Evolutionary conservation across 371 early-diverging fungal genomes (phyloP).

Genomic region (Saksenaea vasiformis): DNA sequence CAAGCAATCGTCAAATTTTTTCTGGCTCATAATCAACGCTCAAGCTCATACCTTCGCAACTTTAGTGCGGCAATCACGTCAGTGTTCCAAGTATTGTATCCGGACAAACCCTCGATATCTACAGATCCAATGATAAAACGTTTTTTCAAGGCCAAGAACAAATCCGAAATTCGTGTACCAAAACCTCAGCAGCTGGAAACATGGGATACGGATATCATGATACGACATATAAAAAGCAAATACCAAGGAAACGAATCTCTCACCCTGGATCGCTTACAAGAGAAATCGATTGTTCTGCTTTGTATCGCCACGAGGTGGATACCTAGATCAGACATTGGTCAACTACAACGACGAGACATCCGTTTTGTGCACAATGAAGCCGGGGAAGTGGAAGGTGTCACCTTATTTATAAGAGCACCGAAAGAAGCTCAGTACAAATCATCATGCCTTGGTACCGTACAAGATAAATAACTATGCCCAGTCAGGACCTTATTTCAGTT

Average conservation of each 20-base stretch:
- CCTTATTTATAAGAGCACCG: slow-evolving; percentile 5
- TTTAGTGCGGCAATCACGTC: background rate
- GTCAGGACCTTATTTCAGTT: slow-evolving; percentile 6
- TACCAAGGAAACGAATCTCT: background rate
- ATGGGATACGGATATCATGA: no score
- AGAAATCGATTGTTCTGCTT: no score
- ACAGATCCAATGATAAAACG: background rate
- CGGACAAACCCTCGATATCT: background rate
- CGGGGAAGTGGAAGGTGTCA: no score
- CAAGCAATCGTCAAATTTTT: background rate
- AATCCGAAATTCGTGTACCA: no score
- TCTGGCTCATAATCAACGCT: no score
- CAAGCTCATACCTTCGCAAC: background rate
- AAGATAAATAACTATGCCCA: slow-evolving; percentile 6
- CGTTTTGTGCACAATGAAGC: no score
- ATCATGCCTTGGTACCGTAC: background rate
- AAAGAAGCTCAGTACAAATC: slow-evolving; percentile 19
- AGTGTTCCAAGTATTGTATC: background rate
- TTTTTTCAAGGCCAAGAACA: background rate
- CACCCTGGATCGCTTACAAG: slow-evolving; percentile 14
- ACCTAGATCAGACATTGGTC: slow-evolving; percentile 18
- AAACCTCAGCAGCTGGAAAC: no score
- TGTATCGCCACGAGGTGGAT: slow-evolving; percentile 20
- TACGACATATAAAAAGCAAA: no score
- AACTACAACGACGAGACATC: slow-evolving; percentile 18